phyloP scores from a whole-genome alignment of 1,284 basidiomycete genomes.

The Ustilago crameri region DNA sequence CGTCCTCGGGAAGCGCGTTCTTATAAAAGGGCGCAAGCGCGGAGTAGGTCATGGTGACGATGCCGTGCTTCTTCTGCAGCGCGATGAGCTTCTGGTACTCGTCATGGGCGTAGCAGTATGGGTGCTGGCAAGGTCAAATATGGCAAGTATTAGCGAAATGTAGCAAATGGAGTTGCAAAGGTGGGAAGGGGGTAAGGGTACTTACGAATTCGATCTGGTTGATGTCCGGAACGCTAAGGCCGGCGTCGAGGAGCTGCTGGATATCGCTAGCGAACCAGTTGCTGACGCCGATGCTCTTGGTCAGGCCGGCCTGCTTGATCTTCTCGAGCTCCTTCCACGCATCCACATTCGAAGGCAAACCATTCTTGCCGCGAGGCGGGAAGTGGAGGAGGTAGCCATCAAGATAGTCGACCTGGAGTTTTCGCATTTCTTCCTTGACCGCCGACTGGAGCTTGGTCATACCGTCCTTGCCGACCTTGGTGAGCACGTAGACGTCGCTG shows the following conservation, averaged over 20 bases:
- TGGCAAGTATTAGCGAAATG: no score
- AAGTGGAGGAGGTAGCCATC: slow-evolving; percentile 52
- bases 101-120: slow-evolving; percentile 36
- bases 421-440: slow-evolving; percentile 36
- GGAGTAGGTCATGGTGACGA: slow-evolving; percentile 53
- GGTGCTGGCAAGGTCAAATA: slow-evolving; percentile 20
- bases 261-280: slow-evolving; percentile 56
- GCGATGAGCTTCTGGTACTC: slow-evolving; percentile 47
- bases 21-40: slow-evolving; percentile 51
- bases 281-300: slow-evolving; percentile 52
- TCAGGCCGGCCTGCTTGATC: slow-evolving; percentile 47
- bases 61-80: slow-evolving; percentile 45
- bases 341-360: slow-evolving; percentile 49
- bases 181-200: neutral
- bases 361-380: slow-evolving; percentile 53
- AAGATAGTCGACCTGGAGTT: slow-evolving; percentile 40
- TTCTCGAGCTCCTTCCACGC: slow-evolving; percentile 55
- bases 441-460: slow-evolving; percentile 36
- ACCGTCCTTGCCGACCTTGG: slow-evolving; percentile 38
- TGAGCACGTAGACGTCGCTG: slow-evolving; percentile 41
- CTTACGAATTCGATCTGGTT: slow-evolving; percentile 59
- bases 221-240: slow-evolving; percentile 50
- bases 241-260: slow-evolving; percentile 50
- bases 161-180: no score
- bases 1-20: slow-evolving; percentile 24